Conservation (phyloP, 768 basidiomycete species). For the Phanerochaete carnosa region DNA sequence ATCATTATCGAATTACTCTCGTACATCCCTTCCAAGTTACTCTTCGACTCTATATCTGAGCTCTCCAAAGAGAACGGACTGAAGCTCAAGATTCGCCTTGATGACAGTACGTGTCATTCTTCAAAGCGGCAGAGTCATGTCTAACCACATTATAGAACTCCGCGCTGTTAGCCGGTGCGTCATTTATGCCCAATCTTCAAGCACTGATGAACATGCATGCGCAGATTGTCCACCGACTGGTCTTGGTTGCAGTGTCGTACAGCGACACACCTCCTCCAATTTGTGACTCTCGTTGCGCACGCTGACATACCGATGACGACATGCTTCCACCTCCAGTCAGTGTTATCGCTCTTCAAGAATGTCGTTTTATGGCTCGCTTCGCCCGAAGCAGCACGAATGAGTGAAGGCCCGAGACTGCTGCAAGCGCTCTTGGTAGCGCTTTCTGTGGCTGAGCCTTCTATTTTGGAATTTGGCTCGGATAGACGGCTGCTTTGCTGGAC, state of each 20-base stretch:
- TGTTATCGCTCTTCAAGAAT: slow-evolving; percentile 21
- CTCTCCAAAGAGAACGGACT: background rate
- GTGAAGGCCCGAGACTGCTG: slow-evolving; percentile 23
- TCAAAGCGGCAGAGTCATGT: background rate
- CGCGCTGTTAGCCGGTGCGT: background rate
- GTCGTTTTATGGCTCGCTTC: slow-evolving; percentile 17
- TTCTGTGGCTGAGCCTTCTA: slow-evolving; percentile 16
- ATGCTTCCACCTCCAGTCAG: slow-evolving; percentile 15
- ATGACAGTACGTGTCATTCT: slow-evolving; percentile 13
- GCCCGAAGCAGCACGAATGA: no score
- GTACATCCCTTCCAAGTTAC: slow-evolving; percentile 6
- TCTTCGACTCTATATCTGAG: background rate
- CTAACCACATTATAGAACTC: background rate
- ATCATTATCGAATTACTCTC: slow-evolving; percentile 31
- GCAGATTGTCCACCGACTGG: background rate
- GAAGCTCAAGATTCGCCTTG: slow-evolving; percentile 3
- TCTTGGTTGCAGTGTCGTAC: background rate
- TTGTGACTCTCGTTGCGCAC: slow-evolving; percentile 36
- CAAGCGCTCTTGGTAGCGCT: slow-evolving; percentile 34
- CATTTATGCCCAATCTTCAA: background rate
- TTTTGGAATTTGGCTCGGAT: background rate
- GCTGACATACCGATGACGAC: slow-evolving; percentile 6
- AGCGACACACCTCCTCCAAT: slow-evolving; percentile 20
- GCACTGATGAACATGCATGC: background rate
- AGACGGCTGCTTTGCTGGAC: slow-evolving; percentile 10